Conservation (phyloP, 2,329 filamentous ascomycete genomes). For the Fusarium tupiense region DNA sequence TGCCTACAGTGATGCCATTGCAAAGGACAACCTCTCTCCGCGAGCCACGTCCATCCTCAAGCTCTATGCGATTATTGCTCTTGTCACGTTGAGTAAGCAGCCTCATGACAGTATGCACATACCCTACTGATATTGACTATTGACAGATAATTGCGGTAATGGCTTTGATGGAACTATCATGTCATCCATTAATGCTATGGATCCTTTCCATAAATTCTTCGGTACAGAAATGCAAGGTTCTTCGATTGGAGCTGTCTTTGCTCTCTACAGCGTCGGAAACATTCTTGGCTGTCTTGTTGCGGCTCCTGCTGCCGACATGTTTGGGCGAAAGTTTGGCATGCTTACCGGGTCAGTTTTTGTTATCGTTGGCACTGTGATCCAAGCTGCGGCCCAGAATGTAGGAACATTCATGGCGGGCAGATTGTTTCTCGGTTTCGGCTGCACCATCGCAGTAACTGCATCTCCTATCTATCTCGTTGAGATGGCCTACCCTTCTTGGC, state of each 20-base stretch:
- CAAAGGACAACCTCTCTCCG: not conserved
- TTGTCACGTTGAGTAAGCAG: not conserved
- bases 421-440: not conserved
- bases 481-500: slow-evolving; percentile 1
- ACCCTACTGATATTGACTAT: not conserved
- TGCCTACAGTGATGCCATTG: not conserved
- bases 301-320: not conserved
- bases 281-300: not conserved
- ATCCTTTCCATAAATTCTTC: not conserved
- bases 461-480: not conserved
- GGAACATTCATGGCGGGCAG: not conserved
- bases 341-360: not conserved
- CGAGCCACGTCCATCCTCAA: not conserved
- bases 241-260: not conserved
- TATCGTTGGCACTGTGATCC: not conserved
- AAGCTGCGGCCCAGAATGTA: not conserved
- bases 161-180: not conserved
- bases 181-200: not conserved
- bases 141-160: not conserved
- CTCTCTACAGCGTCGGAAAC: not conserved
- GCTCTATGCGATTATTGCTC: not conserved
- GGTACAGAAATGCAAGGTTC: not conserved
- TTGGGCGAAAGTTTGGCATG: not conserved
- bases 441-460: not conserved
- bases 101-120: too few species aligned